Percentiles rank a stretch among this genome's conserved stretches.
Conservation (phyloP, 2,329 filamentous ascomycete species). For the Xylaria sp. region DNA sequence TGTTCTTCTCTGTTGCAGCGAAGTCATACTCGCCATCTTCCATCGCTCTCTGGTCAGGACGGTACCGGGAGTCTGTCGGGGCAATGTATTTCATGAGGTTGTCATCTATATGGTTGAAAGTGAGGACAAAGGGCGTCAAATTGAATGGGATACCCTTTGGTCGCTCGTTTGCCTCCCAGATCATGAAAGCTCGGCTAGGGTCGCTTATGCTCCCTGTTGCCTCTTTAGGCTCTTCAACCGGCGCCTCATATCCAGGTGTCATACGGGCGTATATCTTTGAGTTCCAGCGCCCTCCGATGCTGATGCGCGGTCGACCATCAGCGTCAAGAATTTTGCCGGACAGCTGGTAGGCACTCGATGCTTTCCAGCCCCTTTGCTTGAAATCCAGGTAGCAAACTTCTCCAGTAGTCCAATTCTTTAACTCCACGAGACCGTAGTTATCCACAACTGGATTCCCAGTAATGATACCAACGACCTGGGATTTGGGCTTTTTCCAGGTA, state of each 20-base stretch:
- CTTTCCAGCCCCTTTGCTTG: conserved; percentile 96
- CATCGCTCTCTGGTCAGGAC: conserved; percentile 97
- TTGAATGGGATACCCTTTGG: conserved; percentile 94
- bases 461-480: conserved; percentile 97
- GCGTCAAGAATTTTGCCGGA: conserved; percentile 85
- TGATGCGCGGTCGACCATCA: conserved; percentile 84
- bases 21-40: conserved; percentile 97
- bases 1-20: conserved; percentile 92
- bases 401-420: conserved; percentile 97
- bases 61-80: conserved; percentile 91
- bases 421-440: conserved; percentile 96
- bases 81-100: conserved; percentile 80
- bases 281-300: conserved; percentile 95
- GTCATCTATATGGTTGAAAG: conserved; percentile 92
- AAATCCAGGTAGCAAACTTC: conserved; percentile 92
- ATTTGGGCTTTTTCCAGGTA: conserved; percentile 99
- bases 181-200: conserved; percentile 82
- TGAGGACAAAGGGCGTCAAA: conserved; percentile 93
- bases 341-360: conserved; percentile 88
- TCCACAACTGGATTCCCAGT: conserved; percentile 97
- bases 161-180: conserved; percentile 89
- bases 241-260: conserved; percentile 88
- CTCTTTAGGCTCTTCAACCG: conserved; percentile 69
- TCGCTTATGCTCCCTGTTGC: conserved; percentile 67
- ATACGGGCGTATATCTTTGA: conserved; percentile 94